Evolutionary conservation across 805 yeast species (phyloP), one percentile per base, ranked within the genome.

Genomic region (Dipodascus geniculatus): DNA sequence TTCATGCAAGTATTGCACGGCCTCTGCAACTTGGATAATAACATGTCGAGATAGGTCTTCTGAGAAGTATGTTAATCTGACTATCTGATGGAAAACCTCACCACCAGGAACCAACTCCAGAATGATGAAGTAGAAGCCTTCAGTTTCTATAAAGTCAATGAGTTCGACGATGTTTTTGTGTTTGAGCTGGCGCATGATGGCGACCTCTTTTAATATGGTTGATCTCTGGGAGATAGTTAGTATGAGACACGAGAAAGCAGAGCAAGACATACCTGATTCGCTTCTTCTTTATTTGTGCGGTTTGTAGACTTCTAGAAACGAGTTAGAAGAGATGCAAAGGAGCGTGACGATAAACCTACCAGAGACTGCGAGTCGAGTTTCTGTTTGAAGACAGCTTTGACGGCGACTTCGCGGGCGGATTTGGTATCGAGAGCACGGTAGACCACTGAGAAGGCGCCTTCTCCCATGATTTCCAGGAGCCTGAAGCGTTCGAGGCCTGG

Each of bases 391-490:
- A 88, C 85, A 55, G 86, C 78, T 63, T 87, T 87, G 61, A 87
- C 78, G 9, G 96, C 96, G 16, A 87, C 82, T 42, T 69, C 67
- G 50, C 75, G 67, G 38, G 69, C 66, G 3, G 73, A 64, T 11
- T 60, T 59, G 2, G 69, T 58, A 60, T 83, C 82, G 16, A 71
- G 64, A 0, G 95, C 95, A 63, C 78, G 81, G 71, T 81, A 87
- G 2, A 91, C 98, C 11, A 79, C 76, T 2, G 96, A 87, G 65
- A 91, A 90, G 0, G 97, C 97, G 8, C 98, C 98, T 63, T 72
- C 76, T 51, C 76, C 76, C 74, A 72, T 71, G 57, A 72, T 72
- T 54, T 69, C 69, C 17, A 68, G 42, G 22, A 72, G 58, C 44
- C 50, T 51, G 57, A 62, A 72, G 23, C 63, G 55, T 52, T 71